A percentile compares a stretch with the other conserved stretches of the same genome.
phyloP scores from a whole-genome alignment of 1,284 basidiomycete species.

The Microbotryum intermedium region DNA sequence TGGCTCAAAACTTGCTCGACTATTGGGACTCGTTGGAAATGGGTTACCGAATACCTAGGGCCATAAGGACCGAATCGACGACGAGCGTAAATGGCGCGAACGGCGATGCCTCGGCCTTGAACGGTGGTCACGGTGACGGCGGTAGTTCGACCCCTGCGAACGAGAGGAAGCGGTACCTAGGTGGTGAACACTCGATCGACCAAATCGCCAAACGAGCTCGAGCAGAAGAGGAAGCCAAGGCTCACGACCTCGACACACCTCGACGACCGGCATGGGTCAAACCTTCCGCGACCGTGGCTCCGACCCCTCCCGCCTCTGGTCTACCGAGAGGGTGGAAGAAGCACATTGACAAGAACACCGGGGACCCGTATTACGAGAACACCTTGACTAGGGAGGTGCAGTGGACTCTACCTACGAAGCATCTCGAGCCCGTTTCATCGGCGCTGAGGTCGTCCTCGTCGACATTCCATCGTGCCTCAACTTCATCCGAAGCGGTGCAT shows the following conservation, averaged over 20 bases:
- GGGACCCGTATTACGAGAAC: constrained; percentile 20
- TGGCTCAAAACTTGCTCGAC: constrained; percentile 58
- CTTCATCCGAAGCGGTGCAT: constrained; percentile 16
- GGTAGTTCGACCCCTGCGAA: no score
- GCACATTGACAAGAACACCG: neutral
- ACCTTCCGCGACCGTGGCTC: constrained; percentile 20
- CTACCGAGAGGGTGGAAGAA: constrained; percentile 19
- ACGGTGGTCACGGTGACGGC: no score
- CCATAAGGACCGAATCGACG: constrained; percentile 10
- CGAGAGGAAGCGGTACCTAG: constrained; percentile 5
- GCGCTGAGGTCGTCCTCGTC: no score
- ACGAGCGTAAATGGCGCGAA: neutral
- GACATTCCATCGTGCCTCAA: no score
- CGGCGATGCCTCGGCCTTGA: no score
- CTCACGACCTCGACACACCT: neutral
- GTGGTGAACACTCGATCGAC: constrained; percentile 12
- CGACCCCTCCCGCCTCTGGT: neutral
- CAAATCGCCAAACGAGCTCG: constrained; percentile 21
- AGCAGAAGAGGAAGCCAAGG: constrained; percentile 14
- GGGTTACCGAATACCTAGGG: constrained; percentile 75
- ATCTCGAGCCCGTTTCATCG: neutral
- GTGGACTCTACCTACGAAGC: constrained; percentile 11
- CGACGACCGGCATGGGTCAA: constrained; percentile 9
- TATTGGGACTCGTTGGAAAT: constrained; percentile 67
- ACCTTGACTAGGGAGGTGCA: constrained; percentile 9